Conservation (phyloP, 352 stramenopile species). For the Globisporangium yorkense region DNA sequence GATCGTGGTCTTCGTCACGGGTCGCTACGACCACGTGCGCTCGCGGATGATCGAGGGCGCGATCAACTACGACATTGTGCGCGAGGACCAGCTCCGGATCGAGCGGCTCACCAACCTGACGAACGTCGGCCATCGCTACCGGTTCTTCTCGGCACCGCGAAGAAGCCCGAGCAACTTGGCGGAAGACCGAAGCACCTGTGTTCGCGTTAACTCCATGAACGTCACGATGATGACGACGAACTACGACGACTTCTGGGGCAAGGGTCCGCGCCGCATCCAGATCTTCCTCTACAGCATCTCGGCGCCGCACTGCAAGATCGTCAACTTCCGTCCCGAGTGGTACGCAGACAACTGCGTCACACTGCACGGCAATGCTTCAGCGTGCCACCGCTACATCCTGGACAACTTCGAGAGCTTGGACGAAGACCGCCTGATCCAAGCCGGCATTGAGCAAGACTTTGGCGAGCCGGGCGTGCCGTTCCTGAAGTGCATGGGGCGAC, state of each 20-base stretch:
- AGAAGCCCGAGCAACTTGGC: constrained; percentile 24
- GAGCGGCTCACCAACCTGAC: constrained; percentile 15
- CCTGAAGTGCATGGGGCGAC: constrained; percentile 39
- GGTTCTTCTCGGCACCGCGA: constrained; percentile 26
- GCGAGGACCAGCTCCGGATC: constrained; percentile 12
- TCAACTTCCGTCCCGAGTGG: constrained; percentile 37
- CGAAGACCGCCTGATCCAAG: constrained; percentile 28
- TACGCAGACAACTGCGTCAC: constrained; percentile 28
- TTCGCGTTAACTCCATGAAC: constrained; percentile 41
- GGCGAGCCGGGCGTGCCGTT: constrained; percentile 37
- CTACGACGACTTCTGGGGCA: constrained; percentile 45
- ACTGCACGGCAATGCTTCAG: constrained; percentile 19
- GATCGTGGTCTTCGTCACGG: constrained; percentile 16
- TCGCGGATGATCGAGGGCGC: constrained; percentile 13
- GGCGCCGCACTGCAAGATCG: constrained; percentile 28
- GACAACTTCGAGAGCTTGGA: constrained; percentile 37
- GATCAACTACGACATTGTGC: constrained; percentile 27
- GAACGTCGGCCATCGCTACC: constrained; percentile 14
- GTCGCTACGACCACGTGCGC: constrained; percentile 20
- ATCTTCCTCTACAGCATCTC: constrained; percentile 44
- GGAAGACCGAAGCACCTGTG: constrained; percentile 35
- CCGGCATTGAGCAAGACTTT: constrained; percentile 31
- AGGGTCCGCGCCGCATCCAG: constrained; percentile 24
- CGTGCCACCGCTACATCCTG: constrained; percentile 47
- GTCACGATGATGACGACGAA: constrained; percentile 21